Base-by-base conservation (phyloP, 768 basidiomycete genomes). In the Termitomyces sp. region DNA sequence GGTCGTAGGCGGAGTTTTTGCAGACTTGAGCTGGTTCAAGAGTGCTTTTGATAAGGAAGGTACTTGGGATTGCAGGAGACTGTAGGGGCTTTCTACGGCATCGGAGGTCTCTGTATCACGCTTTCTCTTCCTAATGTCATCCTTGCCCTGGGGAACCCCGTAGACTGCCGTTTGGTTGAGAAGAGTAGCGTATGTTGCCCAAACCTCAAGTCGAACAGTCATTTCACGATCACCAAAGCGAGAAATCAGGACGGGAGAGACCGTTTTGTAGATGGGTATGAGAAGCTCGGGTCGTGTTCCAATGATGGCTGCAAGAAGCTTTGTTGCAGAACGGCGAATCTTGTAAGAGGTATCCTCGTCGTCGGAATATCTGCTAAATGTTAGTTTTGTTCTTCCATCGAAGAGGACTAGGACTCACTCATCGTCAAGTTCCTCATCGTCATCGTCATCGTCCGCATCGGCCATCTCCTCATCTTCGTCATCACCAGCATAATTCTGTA, bases 321-420 rank as follows among this genome's bases (percentile, higher is more conserved):
- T 98, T 18, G 95, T 93, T 7, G 97, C 89, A 7, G 93, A 88
- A 45, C 97, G 86, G 62, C 97, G 89, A 57, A 97, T 93, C 72
- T 98, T 98, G 83, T 97, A 98, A 0, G 96, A 98, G 12, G 91
- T 92, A 68, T 99, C 97, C 71, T 98, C 97, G 57, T 99, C 97
- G 65, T 99, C 97, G 6, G 93, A 94, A 71, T 97, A 98, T 62
- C 93, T 95, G 62, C 10, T 53, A 37, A 26, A 18, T 32, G 54
- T 65, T 5, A 69, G 47, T 34, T 42, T 34, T 43, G 54, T 32
- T 30, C 45, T 27, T 47, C n/a, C 27, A 16, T 40, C 49, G 14
- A 53, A 62, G 26, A 9, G 3, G 33, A 37, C 62, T 40, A 33
- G 18, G 13, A 74, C 88, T 66, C 65, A 90, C 88, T 91, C 88